Evolutionary conservation across 805 yeast genomes (phyloP).

Genomic region (Nakazawaea peltata): DNA sequence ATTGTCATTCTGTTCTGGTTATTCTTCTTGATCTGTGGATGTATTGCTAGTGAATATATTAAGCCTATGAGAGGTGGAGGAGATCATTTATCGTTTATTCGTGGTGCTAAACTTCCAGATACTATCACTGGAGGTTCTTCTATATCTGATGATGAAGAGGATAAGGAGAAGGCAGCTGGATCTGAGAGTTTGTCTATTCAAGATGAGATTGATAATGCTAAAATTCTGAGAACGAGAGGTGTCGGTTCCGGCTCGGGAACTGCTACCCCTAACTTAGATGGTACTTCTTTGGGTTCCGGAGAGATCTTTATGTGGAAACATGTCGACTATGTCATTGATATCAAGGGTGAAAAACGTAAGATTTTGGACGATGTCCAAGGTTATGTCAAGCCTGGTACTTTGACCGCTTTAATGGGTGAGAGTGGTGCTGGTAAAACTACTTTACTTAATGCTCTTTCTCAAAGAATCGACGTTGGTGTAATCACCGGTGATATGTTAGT

Average conservation of each 20-base stretch:
- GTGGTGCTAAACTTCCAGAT: constrained; percentile 27
- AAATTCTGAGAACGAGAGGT: not conserved
- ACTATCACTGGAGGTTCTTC: constrained; percentile 2
- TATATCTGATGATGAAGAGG: not conserved
- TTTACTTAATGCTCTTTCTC: constrained; percentile 36
- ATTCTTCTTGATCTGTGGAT: constrained; percentile 27
- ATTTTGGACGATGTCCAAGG: constrained; percentile 20
- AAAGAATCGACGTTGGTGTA: constrained; percentile 36
- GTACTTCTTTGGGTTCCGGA: constrained; percentile 7
- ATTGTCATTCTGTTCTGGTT: constrained; percentile 33
- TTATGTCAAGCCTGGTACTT: constrained; percentile 28
- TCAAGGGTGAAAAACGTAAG: constrained; percentile 15
- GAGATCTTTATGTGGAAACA: constrained; percentile 16
- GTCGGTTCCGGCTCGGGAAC: too few relatives aligned
- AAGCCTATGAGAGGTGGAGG: constrained; percentile 18
- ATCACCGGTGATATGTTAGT: constrained; percentile 41
- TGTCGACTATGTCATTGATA: constrained; percentile 17
- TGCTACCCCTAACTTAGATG: constrained; percentile 9
- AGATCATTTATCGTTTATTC: constrained; percentile 31
- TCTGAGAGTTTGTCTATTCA: constrained; percentile 15
- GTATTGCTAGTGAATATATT: constrained; percentile 19
- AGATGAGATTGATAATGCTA: constrained; percentile 6
- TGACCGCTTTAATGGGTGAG: constrained; percentile 39
- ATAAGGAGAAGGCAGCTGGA: constrained; percentile 12
- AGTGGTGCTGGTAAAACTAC: constrained; percentile 47